A percentile compares a stretch with the other conserved stretches of the same genome.
Conservation (phyloP, 2,329 filamentous ascomycete species). For the Chaetomiaceae sp. region DNA sequence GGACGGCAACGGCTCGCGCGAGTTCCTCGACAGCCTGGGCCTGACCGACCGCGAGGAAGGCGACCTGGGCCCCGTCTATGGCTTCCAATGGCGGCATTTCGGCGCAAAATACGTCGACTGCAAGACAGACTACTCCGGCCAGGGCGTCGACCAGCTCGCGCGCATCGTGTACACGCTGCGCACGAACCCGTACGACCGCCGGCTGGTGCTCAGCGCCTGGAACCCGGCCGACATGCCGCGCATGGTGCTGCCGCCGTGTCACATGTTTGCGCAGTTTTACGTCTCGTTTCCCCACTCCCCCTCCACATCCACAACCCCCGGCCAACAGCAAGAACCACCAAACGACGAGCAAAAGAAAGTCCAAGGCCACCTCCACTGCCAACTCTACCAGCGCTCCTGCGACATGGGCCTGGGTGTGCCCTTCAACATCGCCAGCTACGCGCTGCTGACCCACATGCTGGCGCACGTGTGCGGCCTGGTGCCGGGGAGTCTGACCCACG, state of each 20-base stretch:
- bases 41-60: conserved; percentile 77
- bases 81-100: conserved; percentile 98
- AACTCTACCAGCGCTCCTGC: conserved; percentile 89
- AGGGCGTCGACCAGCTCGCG: conserved; percentile 90
- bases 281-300: conserved; percentile 64
- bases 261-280: conserved; percentile 98
- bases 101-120: conserved; percentile 83
- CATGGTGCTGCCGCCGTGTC: conserved; percentile 92
- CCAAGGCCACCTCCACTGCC: conserved; percentile 72
- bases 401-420: conserved; percentile 97
- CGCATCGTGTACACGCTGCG: conserved; percentile 85
- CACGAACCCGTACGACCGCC: conserved; percentile 77
- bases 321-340: conserved; percentile 25
- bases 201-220: conserved; percentile 91
- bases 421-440: conserved; percentile 96
- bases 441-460: conserved; percentile 90
- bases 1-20: conserved; percentile 93
- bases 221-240: conserved; percentile 80
- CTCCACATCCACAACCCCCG: not conserved
- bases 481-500: conserved; percentile 84
- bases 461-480: conserved; percentile 80
- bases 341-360: conserved; percentile 25
- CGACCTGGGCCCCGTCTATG: conserved; percentile 92
- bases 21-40: conserved; percentile 82
- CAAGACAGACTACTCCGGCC: conserved; percentile 74